These are phyloP conservation scores for Phylloporus arenicola DNA, from an alignment of 768 basidiomycete species.

Conservation along the genomic window DNA sequence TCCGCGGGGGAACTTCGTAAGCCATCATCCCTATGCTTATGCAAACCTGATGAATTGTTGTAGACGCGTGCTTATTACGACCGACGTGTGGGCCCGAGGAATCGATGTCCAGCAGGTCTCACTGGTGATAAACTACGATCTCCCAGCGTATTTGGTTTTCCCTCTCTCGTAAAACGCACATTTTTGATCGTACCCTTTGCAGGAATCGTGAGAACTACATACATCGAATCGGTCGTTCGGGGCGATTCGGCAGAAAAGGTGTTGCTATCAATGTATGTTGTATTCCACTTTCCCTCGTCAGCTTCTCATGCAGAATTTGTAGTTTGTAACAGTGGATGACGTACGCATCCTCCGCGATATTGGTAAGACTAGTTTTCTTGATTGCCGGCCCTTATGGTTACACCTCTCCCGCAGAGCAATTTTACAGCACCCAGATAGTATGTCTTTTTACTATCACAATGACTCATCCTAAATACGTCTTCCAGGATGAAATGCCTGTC, in stretches of 20 bases:
- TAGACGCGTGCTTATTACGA: slow-evolving; percentile 91
- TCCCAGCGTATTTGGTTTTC: slow-evolving; percentile 67
- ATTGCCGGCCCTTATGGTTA: slow-evolving; percentile 8
- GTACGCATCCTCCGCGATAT: slow-evolving; percentile 96
- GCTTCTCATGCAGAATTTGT: slow-evolving; percentile 15
- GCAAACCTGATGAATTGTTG: slow-evolving; percentile 2
- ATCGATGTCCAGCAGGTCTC: slow-evolving; percentile 99
- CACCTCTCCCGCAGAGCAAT: slow-evolving; percentile 61
- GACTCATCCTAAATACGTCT: slow-evolving; percentile 20
- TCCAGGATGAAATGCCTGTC: slow-evolving; percentile 95
- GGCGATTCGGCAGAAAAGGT: slow-evolving; percentile 98
- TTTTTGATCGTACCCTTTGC: slow-evolving; percentile 13
- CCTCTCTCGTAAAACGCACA: background rate
- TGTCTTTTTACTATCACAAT: slow-evolving; percentile 20
- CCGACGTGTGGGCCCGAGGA: slow-evolving; percentile 96
- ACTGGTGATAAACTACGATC: slow-evolving; percentile 94
- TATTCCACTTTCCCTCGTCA: slow-evolving; percentile 2
- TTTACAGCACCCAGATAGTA: slow-evolving; percentile 93
- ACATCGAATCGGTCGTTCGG: slow-evolving; percentile 98
- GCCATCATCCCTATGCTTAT: slow-evolving; percentile 24
- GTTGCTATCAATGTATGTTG: slow-evolving; percentile 92
- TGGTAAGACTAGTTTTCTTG: slow-evolving; percentile 44
- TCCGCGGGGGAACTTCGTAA: slow-evolving; percentile 88
- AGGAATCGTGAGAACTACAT: slow-evolving; percentile 99
- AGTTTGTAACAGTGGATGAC: slow-evolving; percentile 94